Evolutionary conservation across 192 early-diverging fungal genomes (phyloP).

Genomic region (Linnemannia zychae): DNA sequence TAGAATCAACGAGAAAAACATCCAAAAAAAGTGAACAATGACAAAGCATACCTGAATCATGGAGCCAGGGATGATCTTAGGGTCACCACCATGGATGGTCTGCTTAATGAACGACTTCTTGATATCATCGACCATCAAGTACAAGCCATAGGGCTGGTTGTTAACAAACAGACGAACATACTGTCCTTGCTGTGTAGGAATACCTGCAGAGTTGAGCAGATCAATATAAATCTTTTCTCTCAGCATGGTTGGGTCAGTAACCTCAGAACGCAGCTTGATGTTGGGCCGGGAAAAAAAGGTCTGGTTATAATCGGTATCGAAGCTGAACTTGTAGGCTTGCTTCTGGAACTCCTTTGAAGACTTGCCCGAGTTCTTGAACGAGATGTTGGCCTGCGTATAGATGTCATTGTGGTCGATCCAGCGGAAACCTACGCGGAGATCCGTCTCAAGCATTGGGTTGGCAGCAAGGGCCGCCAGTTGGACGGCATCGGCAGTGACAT

Average conservation of each 20-base stretch:
- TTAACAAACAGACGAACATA: constrained; percentile 56
- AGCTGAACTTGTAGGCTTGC: constrained; percentile 58
- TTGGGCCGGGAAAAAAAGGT: constrained; percentile 46
- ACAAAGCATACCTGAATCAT: constrained; percentile 33
- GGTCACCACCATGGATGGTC: constrained; percentile 43
- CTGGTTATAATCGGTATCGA: constrained; percentile 53
- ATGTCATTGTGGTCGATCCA: constrained; percentile 49
- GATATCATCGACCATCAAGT: constrained; percentile 60
- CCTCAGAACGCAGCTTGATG: constrained; percentile 54
- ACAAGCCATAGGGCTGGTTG: constrained; percentile 54
- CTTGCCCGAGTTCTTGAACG: constrained; percentile 53
- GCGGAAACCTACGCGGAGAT: constrained; percentile 34
- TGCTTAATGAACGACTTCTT: constrained; percentile 57
- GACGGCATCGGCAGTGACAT: constrained; percentile 33
- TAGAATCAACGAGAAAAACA: constrained; percentile 7
- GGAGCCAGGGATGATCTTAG: constrained; percentile 11
- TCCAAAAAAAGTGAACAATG: not conserved
- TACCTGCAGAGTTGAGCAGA: constrained; percentile 38
- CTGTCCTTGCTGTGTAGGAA: constrained; percentile 48
- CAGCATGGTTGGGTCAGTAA: constrained; percentile 52
- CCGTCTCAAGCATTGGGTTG: constrained; percentile 23
- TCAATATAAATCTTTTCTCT: constrained; percentile 60
- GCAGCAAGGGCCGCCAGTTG: constrained; percentile 34
- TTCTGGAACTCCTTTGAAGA: constrained; percentile 58
- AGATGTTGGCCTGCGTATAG: constrained; percentile 39